These are phyloP conservation scores for Monosporascus cannonballus DNA, from an alignment of 2,329 filamentous ascomycete genomes.

Conservation along the genomic window DNA sequence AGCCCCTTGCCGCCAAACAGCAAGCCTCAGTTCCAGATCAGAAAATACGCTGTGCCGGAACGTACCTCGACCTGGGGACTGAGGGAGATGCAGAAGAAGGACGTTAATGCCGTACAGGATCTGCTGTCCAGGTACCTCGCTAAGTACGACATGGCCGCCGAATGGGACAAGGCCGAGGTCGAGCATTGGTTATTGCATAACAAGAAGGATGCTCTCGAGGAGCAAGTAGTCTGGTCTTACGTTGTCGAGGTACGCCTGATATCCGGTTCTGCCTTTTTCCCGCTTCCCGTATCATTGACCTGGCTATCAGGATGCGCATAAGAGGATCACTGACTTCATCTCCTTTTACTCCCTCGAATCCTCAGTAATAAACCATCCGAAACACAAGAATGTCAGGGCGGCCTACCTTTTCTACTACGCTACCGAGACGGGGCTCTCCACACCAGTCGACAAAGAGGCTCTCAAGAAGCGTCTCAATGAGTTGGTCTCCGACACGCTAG, in stretches of 20 bases:
- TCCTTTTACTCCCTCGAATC: conserved; percentile 96
- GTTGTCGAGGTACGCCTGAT: conserved; percentile 66
- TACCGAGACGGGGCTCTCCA: conserved; percentile 66
- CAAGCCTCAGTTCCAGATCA: conserved; percentile 78
- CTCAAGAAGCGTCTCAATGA: conserved; percentile 76
- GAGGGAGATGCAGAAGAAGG: conserved; percentile 71
- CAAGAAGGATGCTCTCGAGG: conserved; percentile 48
- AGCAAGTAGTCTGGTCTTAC: conserved; percentile 90
- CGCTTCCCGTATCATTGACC: conserved; percentile 12
- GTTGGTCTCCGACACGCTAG: conserved; percentile 77
- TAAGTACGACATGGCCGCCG: conserved; percentile 78
- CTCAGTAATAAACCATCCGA: conserved; percentile 76
- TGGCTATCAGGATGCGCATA: conserved; percentile 45
- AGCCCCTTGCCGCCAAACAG: conserved; percentile 78
- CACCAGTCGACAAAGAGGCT: conserved; percentile 46
- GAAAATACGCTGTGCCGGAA: conserved; percentile 78
- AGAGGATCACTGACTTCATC: conserved; percentile 92
- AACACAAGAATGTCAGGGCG: conserved; percentile 74
- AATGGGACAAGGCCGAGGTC: conserved; percentile 74
- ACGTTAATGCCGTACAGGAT: conserved; percentile 68
- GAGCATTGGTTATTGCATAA: conserved; percentile 82
- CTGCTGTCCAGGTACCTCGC: conserved; percentile 72
- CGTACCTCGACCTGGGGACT: conserved; percentile 68
- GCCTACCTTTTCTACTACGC: conserved; percentile 98
- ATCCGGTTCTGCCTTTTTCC: neutral